These are phyloP conservation scores for Umbelopsis sp. DNA, from an alignment of 192 early-diverging fungal genomes.

Conservation along the genomic window DNA sequence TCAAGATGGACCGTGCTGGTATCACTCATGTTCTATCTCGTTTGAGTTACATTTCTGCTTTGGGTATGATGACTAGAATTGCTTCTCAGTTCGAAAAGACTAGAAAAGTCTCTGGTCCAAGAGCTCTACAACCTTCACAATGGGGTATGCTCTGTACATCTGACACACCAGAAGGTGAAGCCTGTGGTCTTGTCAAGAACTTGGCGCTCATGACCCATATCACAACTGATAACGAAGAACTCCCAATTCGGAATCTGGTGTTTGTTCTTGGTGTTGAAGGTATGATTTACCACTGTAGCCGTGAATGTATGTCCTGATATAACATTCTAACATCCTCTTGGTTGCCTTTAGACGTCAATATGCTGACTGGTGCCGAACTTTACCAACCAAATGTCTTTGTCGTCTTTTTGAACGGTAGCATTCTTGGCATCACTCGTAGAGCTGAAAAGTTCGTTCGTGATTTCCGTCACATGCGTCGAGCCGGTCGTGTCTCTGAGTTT, in stretches of 20 bases:
- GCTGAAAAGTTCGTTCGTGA: slow-evolving; percentile 83
- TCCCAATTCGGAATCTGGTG: slow-evolving; percentile 71
- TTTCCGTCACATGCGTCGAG: slow-evolving; percentile 84
- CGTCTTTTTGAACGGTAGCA: slow-evolving; percentile 93
- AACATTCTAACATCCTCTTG: too few relatives aligned
- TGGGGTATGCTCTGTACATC: slow-evolving; percentile 98
- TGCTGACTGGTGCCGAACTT: slow-evolving; percentile 86
- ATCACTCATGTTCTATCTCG: slow-evolving; percentile 95
- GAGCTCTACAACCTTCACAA: slow-evolving; percentile 94
- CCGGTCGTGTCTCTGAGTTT: slow-evolving; percentile 87
- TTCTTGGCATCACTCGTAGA: slow-evolving; percentile 85
- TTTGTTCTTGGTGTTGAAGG: slow-evolving; percentile 89
- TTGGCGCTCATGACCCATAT: slow-evolving; percentile 99
- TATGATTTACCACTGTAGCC: not conserved
- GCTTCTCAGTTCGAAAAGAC: slow-evolving; percentile 98
- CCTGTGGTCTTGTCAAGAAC: slow-evolving; percentile 96
- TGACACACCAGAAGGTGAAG: slow-evolving; percentile 98
- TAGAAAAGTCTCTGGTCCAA: slow-evolving; percentile 95
- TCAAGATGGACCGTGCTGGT: slow-evolving; percentile 98
- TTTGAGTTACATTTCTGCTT: slow-evolving; percentile 88
- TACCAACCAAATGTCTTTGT: slow-evolving; percentile 79
- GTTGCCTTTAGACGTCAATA: slow-evolving; percentile 79
- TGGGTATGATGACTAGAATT: slow-evolving; percentile 99
- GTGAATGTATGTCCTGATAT: too few relatives aligned
- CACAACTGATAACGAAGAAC: slow-evolving; percentile 91